phyloP scores from a whole-genome alignment of 352 stramenopile genomes.

The Globisporangium recalcitrans region DNA sequence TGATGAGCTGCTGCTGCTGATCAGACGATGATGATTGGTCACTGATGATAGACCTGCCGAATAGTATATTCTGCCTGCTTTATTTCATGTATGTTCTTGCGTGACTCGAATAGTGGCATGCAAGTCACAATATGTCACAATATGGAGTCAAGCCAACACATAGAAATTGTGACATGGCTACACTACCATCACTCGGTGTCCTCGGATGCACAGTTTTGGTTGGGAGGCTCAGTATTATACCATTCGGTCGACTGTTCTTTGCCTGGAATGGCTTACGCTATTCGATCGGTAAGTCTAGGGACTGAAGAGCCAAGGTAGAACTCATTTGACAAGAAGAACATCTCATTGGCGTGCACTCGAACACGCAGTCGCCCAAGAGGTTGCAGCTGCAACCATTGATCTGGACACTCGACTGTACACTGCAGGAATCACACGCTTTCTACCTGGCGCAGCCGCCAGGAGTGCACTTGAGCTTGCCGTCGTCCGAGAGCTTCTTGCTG shows the following conservation, averaged over 20 bases:
- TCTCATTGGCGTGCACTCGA: slow-evolving; percentile 20
- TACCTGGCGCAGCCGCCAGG: slow-evolving; percentile 4
- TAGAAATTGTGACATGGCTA: not conserved
- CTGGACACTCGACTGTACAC: too few relatives aligned
- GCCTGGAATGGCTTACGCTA: too few relatives aligned
- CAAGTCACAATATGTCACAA: not conserved
- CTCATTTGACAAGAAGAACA: too few relatives aligned
- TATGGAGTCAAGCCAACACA: not conserved
- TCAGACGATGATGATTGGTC: not conserved
- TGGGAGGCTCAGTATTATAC: too few relatives aligned
- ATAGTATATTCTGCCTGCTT: too few relatives aligned
- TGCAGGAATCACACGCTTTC: slow-evolving; percentile 9
- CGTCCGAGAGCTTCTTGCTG: slow-evolving; percentile 22
- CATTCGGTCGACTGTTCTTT: too few relatives aligned
- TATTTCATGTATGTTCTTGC: too few relatives aligned
- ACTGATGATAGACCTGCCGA: not conserved
- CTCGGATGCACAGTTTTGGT: too few relatives aligned
- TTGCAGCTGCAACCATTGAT: too few relatives aligned
- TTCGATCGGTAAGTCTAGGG: too few relatives aligned
- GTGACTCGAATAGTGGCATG: not conserved
- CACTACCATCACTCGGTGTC: not conserved
- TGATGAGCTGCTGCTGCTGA: too few relatives aligned
- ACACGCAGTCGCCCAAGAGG: slow-evolving; percentile 13
- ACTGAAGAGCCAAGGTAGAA: too few relatives aligned
- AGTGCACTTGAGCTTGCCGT: slow-evolving; percentile 22